Evolutionary conservation across 2,329 filamentous ascomycete genomes (phyloP), one percentile per base, ranked within the genome.

Genomic region (Ascosphaera acerosa): DNA sequence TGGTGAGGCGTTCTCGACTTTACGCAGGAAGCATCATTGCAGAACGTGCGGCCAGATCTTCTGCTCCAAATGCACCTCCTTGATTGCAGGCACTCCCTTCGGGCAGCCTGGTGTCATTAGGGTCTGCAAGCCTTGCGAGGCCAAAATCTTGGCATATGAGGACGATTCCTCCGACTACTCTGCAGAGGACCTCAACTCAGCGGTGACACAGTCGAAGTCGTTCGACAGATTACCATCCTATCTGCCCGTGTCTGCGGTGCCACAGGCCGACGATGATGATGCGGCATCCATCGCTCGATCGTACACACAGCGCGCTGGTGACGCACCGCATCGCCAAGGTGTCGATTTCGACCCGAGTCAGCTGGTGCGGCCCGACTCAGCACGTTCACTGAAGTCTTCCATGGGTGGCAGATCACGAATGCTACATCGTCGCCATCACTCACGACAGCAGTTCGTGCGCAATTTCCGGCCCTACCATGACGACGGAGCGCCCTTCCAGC

Each of bases 21-120:
- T 94, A 47, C 68, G 87, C 35, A 70, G 87, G 39, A 97, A 97
- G 47, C 87, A 97, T 49, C 87, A 97, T 51, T 97, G 87, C 49
- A 71, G 89, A 37, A 66, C 66, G 1, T 97, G 87, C 47, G 87
- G 87, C n/a, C 90, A 90, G 45, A 97, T 97, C 28, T 97, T 97
- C 45, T 87, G 94, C 50, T 77, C 78, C 3, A 90, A 89, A 49
- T 97, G 87, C 52, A 97, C 84, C 0, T 76, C 76, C 4, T 70
- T 84, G n/a, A 78, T 94, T 15, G 67, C 80, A 4, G 87, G 84
- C 4, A 67, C 76, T 38, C 70, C 73, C 31, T 94, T 97, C 48
- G 82, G 80, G 10, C 80, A 92, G 31, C 67, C 71, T 30, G 76
- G 80, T 4, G 77, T 70, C 10, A 60, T 97, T 26, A 66, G 84